Evolutionary conservation across 176 grass and related monocot genomes (phyloP), one percentile per base, ranked within the genome.

Genomic region (Phoenix dactylifera): DNA sequence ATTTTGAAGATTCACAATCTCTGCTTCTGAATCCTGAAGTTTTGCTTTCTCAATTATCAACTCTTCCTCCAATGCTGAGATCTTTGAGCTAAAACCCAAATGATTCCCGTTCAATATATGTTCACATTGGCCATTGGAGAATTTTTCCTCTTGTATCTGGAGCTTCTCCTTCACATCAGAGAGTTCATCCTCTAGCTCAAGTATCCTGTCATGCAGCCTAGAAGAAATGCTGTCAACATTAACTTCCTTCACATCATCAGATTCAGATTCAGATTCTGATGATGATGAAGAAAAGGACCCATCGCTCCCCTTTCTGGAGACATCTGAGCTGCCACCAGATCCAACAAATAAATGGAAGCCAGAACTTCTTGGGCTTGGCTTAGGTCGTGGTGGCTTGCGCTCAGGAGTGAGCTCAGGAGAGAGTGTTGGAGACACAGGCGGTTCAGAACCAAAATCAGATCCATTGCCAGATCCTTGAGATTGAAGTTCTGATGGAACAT

Each of bases 101-200:
- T 72, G 73, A 64, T 52, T 78, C 26, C 16, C 55, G 66, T 51
- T 25, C 7, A 26, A 19, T 12, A 56, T 56, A 50, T 52, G 56
- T 70, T 76, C 62, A 7, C 58, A 72, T 26, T 82, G 64, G 76
- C 67, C 77, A 3, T 26, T 66, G 50, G 15, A 57, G 22, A 30
- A 85, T 60, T 88, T 76, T 74, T 80, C 81, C 52, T 91, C 84
- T n/a, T 90, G 79, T 24, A 72, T 29, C 57, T 60, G 60, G 29
- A 91, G 58, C 48, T 83, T 72, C 60, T 91, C 76, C 44, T 49
- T 83, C 61, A 62, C 58, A 65, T 91, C 76, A 16, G 70, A 77
- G 28, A 97, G 85, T 55, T 97, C 78, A 57, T 91, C 72, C 68
- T 97, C 78, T n/a, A 97, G 66, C 63, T 91, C 84, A 49, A 39